Conservation (phyloP, 140 eudicot species). For the Bidens hawaiensis region DNA sequence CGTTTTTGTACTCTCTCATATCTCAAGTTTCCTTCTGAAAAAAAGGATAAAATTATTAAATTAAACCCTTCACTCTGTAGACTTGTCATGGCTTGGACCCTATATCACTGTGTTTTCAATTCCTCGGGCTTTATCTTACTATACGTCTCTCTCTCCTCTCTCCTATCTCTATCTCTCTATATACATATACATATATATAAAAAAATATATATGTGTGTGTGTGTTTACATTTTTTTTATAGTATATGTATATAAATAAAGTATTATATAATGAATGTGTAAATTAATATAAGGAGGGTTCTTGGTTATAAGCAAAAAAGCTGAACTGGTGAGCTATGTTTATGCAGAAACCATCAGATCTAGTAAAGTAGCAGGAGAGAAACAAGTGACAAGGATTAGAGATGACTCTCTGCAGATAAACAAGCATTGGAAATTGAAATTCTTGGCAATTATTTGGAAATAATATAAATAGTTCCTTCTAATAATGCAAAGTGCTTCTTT, state of each 20-base stretch:
- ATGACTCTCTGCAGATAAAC: constrained; percentile 23
- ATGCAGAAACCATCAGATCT: too few relatives aligned
- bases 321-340: constrained; percentile 23
- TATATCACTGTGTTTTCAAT: constrained; percentile 37
- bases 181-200: background rate
- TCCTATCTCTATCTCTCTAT: too few relatives aligned
- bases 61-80: constrained; percentile 31
- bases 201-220: background rate
- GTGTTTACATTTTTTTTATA: background rate
- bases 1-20: constrained; percentile 60
- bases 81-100: constrained; percentile 46
- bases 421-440: constrained; percentile 48
- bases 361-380: constrained; percentile 30
- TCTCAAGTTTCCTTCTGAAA: constrained; percentile 31
- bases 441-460: constrained; percentile 16
- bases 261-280: constrained; percentile 10
- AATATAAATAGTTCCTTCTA: constrained; percentile 24
- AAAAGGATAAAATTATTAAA: constrained; percentile 34
- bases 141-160: constrained; percentile 12
- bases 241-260: background rate
- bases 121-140: constrained; percentile 58
- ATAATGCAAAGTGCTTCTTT: constrained; percentile 24
- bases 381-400: constrained; percentile 36
- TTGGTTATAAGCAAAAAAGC: constrained; percentile 46
- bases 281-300: constrained; percentile 31